A percentile compares a stretch with the other conserved stretches of the same genome.
phyloP scores from a whole-genome alignment of 2,329 filamentous ascomycete genomes.

The Diplodia mutila region DNA sequence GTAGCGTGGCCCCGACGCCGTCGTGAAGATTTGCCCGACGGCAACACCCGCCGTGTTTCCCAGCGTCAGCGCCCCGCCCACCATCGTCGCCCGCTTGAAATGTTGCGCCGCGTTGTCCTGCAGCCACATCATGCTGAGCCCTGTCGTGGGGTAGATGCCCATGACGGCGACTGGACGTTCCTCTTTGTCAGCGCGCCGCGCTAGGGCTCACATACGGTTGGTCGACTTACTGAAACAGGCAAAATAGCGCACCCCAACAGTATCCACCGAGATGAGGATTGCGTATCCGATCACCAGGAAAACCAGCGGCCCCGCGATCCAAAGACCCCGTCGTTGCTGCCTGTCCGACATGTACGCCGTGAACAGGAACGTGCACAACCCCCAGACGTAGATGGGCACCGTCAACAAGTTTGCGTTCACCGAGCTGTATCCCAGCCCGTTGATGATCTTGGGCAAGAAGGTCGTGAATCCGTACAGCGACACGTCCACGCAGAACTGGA shows the following conservation, averaged over 20 bases:
- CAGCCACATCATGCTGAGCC: conserved; percentile 26
- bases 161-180: conserved; percentile 9
- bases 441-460: conserved; percentile 64
- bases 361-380: conserved; percentile 10
- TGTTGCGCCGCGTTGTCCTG: conserved; percentile 25
- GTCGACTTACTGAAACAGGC: conserved; percentile 26
- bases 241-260: conserved; percentile 23
- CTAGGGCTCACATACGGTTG: background rate
- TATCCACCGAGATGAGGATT: conserved; percentile 22
- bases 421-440: conserved; percentile 62
- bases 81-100: conserved; percentile 25
- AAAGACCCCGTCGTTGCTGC: background rate
- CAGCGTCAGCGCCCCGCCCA: conserved; percentile 25
- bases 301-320: conserved; percentile 21
- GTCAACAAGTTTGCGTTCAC: conserved; percentile 66
- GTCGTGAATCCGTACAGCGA: conserved; percentile 51
- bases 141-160: conserved; percentile 23
- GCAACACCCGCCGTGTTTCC: conserved; percentile 25
- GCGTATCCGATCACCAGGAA: conserved; percentile 24
- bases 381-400: conserved; percentile 32
- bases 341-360: conserved; percentile 22
- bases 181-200: background rate
- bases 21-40: conserved; percentile 25
- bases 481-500: conserved; percentile 33
- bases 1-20: conserved; percentile 19